Evolutionary conservation across 768 basidiomycete genomes (phyloP).

Genomic region (Mycena epipterygia): DNA sequence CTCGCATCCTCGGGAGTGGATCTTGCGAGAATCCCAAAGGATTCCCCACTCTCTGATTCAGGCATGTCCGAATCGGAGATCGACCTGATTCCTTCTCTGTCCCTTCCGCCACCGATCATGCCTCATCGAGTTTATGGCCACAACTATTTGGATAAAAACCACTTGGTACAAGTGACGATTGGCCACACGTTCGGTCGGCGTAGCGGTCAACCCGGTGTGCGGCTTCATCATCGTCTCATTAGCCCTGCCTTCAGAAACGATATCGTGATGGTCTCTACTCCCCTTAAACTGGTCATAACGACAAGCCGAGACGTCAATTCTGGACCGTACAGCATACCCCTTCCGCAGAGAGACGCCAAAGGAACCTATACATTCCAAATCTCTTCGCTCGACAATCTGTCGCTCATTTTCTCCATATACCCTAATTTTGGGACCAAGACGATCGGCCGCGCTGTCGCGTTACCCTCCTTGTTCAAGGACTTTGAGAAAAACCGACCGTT

Average conservation of each 20-base stretch:
- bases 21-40: slow-evolving; percentile 40
- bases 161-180: slow-evolving; percentile 88
- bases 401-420: slow-evolving; percentile 94
- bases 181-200: slow-evolving; percentile 68
- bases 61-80: slow-evolving; percentile 73
- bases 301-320: slow-evolving; percentile 86
- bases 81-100: slow-evolving; percentile 94
- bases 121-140: slow-evolving; percentile 98
- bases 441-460: slow-evolving; percentile 91
- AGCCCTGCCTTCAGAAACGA: slow-evolving; percentile 77
- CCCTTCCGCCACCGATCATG: slow-evolving; percentile 97
- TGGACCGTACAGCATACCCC: slow-evolving; percentile 90
- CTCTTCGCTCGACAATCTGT: slow-evolving; percentile 76
- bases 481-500: slow-evolving; percentile 68
- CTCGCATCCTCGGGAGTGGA: slow-evolving; percentile 44
- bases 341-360: slow-evolving; percentile 81
- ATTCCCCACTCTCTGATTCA: slow-evolving; percentile 57
- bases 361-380: slow-evolving; percentile 92
- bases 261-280: slow-evolving; percentile 79
- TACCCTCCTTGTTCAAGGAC: slow-evolving; percentile 78
- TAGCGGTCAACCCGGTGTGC: slow-evolving; percentile 62
- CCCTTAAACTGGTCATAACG: slow-evolving; percentile 96
- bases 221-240: slow-evolving; percentile 81
- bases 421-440: slow-evolving; percentile 98
- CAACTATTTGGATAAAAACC: slow-evolving; percentile 90